Evolutionary conservation across 225 moss, liverwort and hornwort genomes (phyloP).

Genomic region (Physcomitrellopsis africana): DNA sequence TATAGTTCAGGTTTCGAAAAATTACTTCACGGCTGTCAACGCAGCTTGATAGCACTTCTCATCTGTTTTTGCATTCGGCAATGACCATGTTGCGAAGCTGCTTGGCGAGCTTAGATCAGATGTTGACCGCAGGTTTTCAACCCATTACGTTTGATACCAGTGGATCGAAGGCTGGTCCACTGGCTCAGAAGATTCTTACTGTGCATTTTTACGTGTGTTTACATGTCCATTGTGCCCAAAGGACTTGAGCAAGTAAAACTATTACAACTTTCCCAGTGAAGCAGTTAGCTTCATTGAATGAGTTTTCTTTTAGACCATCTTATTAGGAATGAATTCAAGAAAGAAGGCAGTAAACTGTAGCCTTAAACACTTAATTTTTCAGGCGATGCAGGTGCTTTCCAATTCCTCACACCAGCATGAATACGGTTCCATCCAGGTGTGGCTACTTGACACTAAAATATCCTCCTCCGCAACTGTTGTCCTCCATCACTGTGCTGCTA

Average conservation of each 20-base stretch:
- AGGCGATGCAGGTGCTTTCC: constrained; percentile 55
- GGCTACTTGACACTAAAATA: constrained; percentile 27
- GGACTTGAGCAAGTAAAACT: constrained; percentile 20
- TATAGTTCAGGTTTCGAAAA: background rate
- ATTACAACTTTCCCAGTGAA: background rate
- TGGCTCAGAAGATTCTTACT: constrained; percentile 8
- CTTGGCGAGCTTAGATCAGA: background rate
- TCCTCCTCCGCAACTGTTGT: background rate
- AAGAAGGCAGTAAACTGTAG: constrained; percentile 19
- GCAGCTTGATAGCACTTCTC: background rate
- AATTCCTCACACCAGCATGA: constrained; percentile 48
- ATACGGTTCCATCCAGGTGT: constrained; percentile 44
- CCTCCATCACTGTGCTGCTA: background rate
- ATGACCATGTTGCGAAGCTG: background rate
- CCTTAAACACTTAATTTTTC: constrained; percentile 35
- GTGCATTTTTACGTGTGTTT: background rate
- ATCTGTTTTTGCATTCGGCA: background rate
- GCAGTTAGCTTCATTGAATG: constrained; percentile 4
- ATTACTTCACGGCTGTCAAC: background rate
- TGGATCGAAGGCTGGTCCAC: background rate
- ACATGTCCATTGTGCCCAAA: background rate
- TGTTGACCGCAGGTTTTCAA: background rate
- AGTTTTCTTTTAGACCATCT: background rate
- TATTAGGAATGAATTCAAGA: constrained; percentile 10
- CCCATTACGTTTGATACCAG: constrained; percentile 1